Conservation (phyloP, 768 basidiomycete species). For the Macrocybe gigantea region DNA sequence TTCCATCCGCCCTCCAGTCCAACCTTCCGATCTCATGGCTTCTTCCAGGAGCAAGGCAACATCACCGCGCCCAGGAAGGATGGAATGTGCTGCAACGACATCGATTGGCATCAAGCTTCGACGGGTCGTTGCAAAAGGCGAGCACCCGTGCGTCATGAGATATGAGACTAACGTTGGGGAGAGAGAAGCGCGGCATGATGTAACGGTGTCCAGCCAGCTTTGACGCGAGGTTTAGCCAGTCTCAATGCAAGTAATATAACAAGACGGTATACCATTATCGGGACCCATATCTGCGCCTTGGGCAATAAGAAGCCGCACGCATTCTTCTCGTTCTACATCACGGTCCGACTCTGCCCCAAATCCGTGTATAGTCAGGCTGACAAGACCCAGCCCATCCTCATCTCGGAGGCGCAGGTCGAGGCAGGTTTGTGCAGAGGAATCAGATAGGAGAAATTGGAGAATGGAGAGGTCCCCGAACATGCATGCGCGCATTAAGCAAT, state of each 20-base stretch:
- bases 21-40: constrained; percentile 82
- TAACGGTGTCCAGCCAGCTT: constrained; percentile 93
- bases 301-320: constrained; percentile 70
- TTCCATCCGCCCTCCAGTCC: constrained; percentile 75
- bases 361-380: constrained; percentile 74
- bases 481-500: constrained; percentile 72
- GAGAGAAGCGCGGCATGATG: constrained; percentile 88
- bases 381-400: constrained; percentile 80
- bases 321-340: constrained; percentile 88
- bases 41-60: constrained; percentile 84
- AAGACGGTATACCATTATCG: constrained; percentile 53
- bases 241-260: not conserved
- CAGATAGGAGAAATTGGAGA: constrained; percentile 65
- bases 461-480: constrained; percentile 71
- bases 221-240: constrained; percentile 5
- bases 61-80: constrained; percentile 77
- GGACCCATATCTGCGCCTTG: constrained; percentile 69
- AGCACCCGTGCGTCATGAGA: constrained; percentile 89
- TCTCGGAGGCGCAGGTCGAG: constrained; percentile 70
- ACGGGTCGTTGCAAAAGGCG: constrained; percentile 69
- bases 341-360: constrained; percentile 79
- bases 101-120: constrained; percentile 84
- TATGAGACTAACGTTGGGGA: constrained; percentile 90
- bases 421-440: constrained; percentile 57
- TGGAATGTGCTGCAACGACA: constrained; percentile 80